phyloP scores from a whole-genome alignment of 2,329 filamentous ascomycete species.

The Sporothrix brasiliensis region DNA sequence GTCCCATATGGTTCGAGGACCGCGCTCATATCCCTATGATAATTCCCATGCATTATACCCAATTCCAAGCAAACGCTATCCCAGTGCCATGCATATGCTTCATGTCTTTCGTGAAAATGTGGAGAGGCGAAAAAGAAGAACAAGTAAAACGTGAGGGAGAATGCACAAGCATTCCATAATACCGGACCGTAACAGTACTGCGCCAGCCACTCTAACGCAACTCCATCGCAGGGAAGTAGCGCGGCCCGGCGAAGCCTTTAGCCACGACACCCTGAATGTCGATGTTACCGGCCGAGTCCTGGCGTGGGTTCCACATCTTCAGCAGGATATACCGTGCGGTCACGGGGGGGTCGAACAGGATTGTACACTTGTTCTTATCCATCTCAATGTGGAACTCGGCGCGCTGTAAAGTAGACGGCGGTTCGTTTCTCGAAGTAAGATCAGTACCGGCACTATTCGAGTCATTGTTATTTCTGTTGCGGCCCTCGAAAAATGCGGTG shows the following conservation, averaged over 20 bases:
- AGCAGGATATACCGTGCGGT: conserved; percentile 82
- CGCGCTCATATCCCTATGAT: conserved; percentile 1
- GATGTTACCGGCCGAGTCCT: conserved; percentile 69
- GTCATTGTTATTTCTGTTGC: background rate
- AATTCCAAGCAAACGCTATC: conserved; percentile 15
- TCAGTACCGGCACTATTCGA: background rate
- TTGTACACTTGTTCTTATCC: conserved; percentile 80
- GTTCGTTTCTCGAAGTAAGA: background rate
- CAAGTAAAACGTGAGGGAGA: background rate
- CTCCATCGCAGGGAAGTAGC: conserved; percentile 75
- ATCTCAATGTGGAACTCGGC: conserved; percentile 83
- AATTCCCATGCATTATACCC: conserved; percentile 1
- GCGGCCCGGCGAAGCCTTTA: conserved; percentile 80
- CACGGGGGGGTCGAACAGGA: conserved; percentile 81
- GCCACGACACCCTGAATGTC: conserved; percentile 86
- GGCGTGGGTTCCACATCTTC: conserved; percentile 84
- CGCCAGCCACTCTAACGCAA: conserved; percentile 51
- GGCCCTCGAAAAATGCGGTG: conserved; percentile 24
- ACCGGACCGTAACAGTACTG: no score
- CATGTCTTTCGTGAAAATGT: conserved; percentile 17
- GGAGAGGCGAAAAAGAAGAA: background rate
- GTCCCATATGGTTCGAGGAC: background rate
- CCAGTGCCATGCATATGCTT: conserved; percentile 13
- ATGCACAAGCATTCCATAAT: background rate
- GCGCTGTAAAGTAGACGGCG: conserved; percentile 62